A percentile compares a stretch with the other conserved stretches of the same genome.
These are phyloP conservation scores for Camillea tinctor DNA, from an alignment of 2,329 filamentous ascomycete genomes.

Conservation along the genomic window DNA sequence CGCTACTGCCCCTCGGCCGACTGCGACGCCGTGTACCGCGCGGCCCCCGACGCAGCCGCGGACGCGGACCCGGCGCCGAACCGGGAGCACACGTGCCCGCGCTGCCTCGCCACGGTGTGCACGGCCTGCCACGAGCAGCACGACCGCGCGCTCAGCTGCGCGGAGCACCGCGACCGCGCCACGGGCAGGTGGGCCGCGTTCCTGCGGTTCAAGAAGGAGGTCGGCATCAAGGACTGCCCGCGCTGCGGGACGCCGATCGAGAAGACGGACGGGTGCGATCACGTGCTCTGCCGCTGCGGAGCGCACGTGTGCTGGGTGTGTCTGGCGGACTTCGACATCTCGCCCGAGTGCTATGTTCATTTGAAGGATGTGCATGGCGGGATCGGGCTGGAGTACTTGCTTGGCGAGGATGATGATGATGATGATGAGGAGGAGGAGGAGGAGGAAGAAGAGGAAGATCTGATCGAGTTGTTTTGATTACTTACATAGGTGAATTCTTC, in stretches of 20 bases:
- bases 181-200: constrained; percentile 28
- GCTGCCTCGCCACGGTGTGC: constrained; percentile 37
- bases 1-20: constrained; percentile 43
- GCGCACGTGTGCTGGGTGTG: constrained; percentile 51
- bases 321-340: constrained; percentile 33
- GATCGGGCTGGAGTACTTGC: too few relatives aligned
- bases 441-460: too few relatives aligned
- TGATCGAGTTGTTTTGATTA: too few relatives aligned
- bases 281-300: constrained; percentile 44
- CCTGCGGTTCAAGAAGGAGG: constrained; percentile 30
- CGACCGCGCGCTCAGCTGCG: constrained; percentile 32
- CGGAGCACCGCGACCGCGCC: constrained; percentile 29
- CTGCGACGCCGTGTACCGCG: constrained; percentile 43
- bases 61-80: too few relatives aligned
- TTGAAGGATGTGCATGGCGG: constrained; percentile 10
- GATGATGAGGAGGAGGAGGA: too few relatives aligned
- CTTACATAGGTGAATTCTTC: too few relatives aligned
- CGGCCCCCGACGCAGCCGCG: constrained; percentile 3
- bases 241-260: constrained; percentile 40
- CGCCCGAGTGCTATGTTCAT: constrained; percentile 24
- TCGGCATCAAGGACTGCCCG: constrained; percentile 42
- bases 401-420: too few relatives aligned
- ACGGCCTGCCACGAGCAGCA: constrained; percentile 37
- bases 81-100: constrained; percentile 33
- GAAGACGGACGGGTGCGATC: constrained; percentile 46